Evolutionary conservation across 805 yeast genomes (phyloP).

Genomic region (Candida wancherniae): DNA sequence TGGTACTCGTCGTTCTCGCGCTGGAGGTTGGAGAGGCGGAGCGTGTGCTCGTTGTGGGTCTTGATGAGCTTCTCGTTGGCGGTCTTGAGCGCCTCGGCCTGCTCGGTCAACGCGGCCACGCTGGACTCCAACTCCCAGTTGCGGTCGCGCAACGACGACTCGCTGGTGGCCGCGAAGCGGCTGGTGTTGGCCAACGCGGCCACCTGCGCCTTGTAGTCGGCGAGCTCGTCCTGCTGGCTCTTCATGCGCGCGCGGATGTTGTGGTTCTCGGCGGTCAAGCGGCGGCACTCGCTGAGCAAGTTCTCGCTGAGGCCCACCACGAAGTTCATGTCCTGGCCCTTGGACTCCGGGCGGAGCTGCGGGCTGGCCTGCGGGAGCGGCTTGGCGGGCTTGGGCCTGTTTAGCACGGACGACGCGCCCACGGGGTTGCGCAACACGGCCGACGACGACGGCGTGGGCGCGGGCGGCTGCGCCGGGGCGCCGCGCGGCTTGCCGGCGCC

Average conservation of each 20-base stretch:
- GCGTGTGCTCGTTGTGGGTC: conserved; percentile 29
- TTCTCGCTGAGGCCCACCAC: conserved; percentile 73
- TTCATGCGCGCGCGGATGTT: conserved; percentile 41
- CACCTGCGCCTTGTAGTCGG: conserved; percentile 32
- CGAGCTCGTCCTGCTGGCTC: conserved; percentile 40
- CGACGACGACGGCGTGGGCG: conserved; percentile 6
- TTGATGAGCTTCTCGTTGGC: conserved; percentile 37
- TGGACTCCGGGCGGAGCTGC: conserved; percentile 38
- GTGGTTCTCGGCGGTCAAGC: conserved; percentile 61
- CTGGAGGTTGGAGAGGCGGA: conserved; percentile 26
- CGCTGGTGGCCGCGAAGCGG: conserved; percentile 34
- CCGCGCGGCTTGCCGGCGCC: conserved; percentile 11
- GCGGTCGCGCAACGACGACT: conserved; percentile 50
- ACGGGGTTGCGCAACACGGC: conserved; percentile 7
- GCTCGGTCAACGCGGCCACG: conserved; percentile 41
- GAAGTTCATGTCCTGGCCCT: conserved; percentile 63
- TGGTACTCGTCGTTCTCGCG: conserved; percentile 47
- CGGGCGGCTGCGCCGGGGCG: background rate
- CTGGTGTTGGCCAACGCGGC: conserved; percentile 31
- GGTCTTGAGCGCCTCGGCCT: conserved; percentile 33
- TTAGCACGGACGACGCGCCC: conserved; percentile 1
- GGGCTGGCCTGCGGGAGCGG: conserved; percentile 24
- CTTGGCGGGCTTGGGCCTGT: conserved; percentile 9
- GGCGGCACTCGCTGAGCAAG: conserved; percentile 62
- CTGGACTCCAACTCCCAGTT: conserved; percentile 64